Conservation (phyloP, 2,329 filamentous ascomycete species). For the Arthrobotrys pseudoclavata region DNA sequence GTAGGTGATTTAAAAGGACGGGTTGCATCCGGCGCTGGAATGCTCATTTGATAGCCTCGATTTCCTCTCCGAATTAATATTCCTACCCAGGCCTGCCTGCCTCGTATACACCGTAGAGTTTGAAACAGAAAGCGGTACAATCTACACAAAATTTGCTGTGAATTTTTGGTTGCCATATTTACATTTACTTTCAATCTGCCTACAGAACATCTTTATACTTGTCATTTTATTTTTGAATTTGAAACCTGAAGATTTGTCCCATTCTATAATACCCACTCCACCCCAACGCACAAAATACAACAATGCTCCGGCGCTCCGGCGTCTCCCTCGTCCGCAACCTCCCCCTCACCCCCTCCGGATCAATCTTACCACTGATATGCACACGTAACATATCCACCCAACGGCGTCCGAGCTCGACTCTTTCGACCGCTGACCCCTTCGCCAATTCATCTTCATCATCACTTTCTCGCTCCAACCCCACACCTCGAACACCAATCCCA, state of each 20-base stretch:
- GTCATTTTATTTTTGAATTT: background rate
- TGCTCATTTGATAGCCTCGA: background rate
- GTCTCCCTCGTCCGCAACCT: conserved; percentile 45
- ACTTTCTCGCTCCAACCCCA: conserved; percentile 21
- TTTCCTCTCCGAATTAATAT: background rate
- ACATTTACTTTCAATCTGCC: conserved; percentile 2
- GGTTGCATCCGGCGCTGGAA: conserved; percentile 49
- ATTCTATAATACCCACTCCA: background rate
- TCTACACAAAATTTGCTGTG: background rate
- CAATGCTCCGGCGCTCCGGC: conserved; percentile 58
- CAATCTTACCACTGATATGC: conserved; percentile 42
- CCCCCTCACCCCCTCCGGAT: conserved; percentile 30
- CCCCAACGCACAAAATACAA: conserved; percentile 57
- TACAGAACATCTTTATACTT: background rate
- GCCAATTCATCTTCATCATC: conserved; percentile 1
- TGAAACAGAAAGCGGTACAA: conserved; percentile 24
- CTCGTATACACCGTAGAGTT: conserved; percentile 32
- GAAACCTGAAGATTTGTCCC: background rate
- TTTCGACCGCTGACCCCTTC: conserved; percentile 33
- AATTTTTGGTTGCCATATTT: background rate
- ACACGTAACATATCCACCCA: conserved; percentile 47
- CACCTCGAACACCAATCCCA: conserved; percentile 33
- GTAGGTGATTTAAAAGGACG: conserved; percentile 29
- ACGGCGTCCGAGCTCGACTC: conserved; percentile 49
- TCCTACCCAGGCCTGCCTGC: conserved; percentile 1